Base-by-base conservation (phyloP, 2,329 filamentous ascomycete species). In the Xylariaceae sp. region DNA sequence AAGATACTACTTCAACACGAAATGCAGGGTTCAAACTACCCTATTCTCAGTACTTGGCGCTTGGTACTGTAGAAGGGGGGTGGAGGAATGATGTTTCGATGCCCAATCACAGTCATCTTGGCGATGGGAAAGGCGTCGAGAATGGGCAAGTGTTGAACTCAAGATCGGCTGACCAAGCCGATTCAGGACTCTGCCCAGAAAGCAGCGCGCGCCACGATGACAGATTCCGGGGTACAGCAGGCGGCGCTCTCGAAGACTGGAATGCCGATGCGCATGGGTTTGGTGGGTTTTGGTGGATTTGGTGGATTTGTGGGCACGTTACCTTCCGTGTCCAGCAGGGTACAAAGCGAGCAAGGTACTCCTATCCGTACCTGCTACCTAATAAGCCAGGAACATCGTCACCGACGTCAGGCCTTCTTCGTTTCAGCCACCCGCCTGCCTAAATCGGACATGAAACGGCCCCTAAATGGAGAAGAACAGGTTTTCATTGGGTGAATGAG, bases 371-470 rank as follows among this genome's bases (percentile, higher is more conserved):
- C n/a, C n/a, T n/a, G n/a, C n/a, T n/a, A n/a, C n/a, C n/a, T n/a
- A n/a, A n/a, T n/a, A n/a, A n/a, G n/a, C n/a, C n/a, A 32, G 4
- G 27, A 14, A 32, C 27, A 32, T 8, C 4, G 27, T 32, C 12
- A 32, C 3, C 16, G 27, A 16, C 35, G 20, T 4, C 14, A 40
- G 19, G 19, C 41, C 48, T 56, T 54, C 55, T 58, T 49, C 49
- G 56, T 60, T 59, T 60, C 59, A 62, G 16, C 4, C 27, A 14
- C 27, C 56, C 50, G 55, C 59, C 58, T 61, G 48, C 58, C 56
- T 37, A 21, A 59, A 59, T 37, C 23, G 53, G 59, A 36, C 29
- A 40, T 55, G 45, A 46, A 55, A 56, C 52, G 46, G 36, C 22
- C 38, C 39, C 41, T n/a, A n/a, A n/a, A n/a, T 37, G 37, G 20